Evolutionary conservation across 768 basidiomycete species (phyloP).

Genomic region (Amanita rubescens): DNA sequence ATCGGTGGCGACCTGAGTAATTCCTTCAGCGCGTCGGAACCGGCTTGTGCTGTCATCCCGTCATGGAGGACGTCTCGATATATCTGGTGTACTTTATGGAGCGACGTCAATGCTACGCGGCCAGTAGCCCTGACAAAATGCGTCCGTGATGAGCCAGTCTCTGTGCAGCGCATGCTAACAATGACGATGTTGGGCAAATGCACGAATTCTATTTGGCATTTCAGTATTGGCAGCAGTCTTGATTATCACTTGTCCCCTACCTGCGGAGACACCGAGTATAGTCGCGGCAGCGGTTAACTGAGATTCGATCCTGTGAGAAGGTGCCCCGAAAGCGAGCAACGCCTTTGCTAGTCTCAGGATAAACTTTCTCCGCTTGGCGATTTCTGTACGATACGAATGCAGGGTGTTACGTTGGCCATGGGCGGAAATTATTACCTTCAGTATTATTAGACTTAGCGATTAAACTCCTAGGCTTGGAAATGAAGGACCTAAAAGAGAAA

Average conservation of each 20-base stretch:
- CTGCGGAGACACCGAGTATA: conserved; percentile 71
- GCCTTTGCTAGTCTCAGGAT: conserved; percentile 82
- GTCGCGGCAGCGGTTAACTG: conserved; percentile 76
- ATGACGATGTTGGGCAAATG: conserved; percentile 77
- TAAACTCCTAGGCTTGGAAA: conserved; percentile 26
- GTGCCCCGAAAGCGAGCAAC: conserved; percentile 88
- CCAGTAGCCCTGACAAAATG: conserved; percentile 81
- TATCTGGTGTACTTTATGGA: conserved; percentile 76
- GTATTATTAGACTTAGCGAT: conserved; percentile 35
- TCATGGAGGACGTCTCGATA: conserved; percentile 88
- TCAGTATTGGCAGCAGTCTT: not conserved
- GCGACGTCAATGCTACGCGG: conserved; percentile 71
- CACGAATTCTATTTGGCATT: conserved; percentile 50
- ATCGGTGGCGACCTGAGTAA: conserved; percentile 59
- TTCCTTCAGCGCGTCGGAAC: conserved; percentile 56
- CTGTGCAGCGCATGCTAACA: conserved; percentile 73
- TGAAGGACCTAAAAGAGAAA: conserved; percentile 18
- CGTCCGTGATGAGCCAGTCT: conserved; percentile 63
- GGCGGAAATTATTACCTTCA: conserved; percentile 29
- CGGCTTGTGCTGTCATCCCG: conserved; percentile 64
- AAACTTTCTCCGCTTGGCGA: conserved; percentile 55
- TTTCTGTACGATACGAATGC: conserved; percentile 26
- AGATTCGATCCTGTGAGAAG: conserved; percentile 87
- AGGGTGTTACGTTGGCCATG: not conserved
- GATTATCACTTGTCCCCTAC: conserved; percentile 17